Base-by-base conservation (phyloP, 805 yeast species). In the Candida pseudofarinosa region DNA sequence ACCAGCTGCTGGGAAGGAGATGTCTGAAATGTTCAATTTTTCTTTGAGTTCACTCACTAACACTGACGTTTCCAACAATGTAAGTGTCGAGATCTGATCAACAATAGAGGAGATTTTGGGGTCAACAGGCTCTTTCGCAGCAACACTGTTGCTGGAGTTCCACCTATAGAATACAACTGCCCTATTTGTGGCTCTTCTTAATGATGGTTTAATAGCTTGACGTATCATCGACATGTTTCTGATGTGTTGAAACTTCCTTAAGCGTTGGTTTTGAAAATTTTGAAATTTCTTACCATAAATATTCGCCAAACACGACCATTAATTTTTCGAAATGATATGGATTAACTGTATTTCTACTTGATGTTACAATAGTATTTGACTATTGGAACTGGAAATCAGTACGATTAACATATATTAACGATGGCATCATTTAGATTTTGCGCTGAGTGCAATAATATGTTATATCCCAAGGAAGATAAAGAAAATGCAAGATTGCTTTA, bases 341-440 rank as follows among this genome's bases (percentile, higher is more conserved):
- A 34, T 14, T 36, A 16, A 12, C 14, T 23, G n/a, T n/a, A n/a
- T n/a, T 33, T 10, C 26, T 35, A 10, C 4, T 19, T 4, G 30
- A 12, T 16, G n/a, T n/a, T 19, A 33, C 35, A 39, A 41, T 40
- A 43, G 40, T 40, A 19, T 43, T 43, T 43, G 47, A 37, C 35
- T 33, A 34, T n/a, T n/a, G n/a, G n/a, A n/a, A n/a, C n/a, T n/a
- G n/a, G n/a, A n/a, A n/a, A n/a, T n/a, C n/a, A n/a, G n/a, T n/a
- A n/a, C n/a, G n/a, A n/a, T n/a, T n/a, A n/a, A n/a, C n/a, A n/a
- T n/a, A n/a, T n/a, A n/a, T n/a, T n/a, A n/a, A n/a, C n/a, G 15
- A 88, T 87, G 95, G 88, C 95, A 56, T 88, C 97, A 41, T 91
- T 93, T 69, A 79, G 96, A 62, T 91, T 91, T 73, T 91, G 99